Conservation (phyloP, 2,329 filamentous ascomycete species). For the Clonostachys sp. region DNA sequence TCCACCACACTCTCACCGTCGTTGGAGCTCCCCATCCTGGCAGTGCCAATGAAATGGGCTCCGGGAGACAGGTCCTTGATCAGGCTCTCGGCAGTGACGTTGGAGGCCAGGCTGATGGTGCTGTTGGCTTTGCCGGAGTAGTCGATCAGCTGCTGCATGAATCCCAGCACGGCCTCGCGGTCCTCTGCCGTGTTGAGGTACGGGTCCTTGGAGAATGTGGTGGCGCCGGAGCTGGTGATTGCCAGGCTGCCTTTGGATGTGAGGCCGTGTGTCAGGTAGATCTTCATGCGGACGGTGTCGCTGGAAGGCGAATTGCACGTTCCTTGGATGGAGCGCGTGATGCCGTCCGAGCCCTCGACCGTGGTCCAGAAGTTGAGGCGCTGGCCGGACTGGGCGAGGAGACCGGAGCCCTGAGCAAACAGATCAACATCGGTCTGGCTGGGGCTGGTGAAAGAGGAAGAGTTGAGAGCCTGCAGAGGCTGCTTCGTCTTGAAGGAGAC, state of each 20-base stretch:
- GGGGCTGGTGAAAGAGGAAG: conserved; percentile 17
- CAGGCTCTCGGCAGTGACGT: conserved; percentile 13
- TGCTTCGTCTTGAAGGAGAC: conserved; percentile 19
- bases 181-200: conserved; percentile 25
- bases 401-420: conserved; percentile 26
- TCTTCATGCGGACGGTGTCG: conserved; percentile 37
- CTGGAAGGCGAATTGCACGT: conserved; percentile 36
- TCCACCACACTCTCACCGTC: conserved; percentile 23
- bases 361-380: conserved; percentile 42
- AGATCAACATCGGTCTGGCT: conserved; percentile 18
- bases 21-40: conserved; percentile 19
- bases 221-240: conserved; percentile 30
- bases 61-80: conserved; percentile 13
- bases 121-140: conserved; percentile 13
- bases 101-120: conserved; percentile 9
- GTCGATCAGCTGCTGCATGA: conserved; percentile 15
- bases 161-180: conserved; percentile 15
- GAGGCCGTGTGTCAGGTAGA: conserved; percentile 46
- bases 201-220: conserved; percentile 31
- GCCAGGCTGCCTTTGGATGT: conserved; percentile 38
- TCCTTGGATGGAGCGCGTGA: conserved; percentile 32
- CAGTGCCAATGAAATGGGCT: conserved; percentile 21
- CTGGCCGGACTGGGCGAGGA: conserved; percentile 38
- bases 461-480: conserved; percentile 8
- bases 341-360: conserved; percentile 31